These are phyloP conservation scores for Syzygium syzygioides DNA, from an alignment of 441 rosid species.

Conservation along the genomic window DNA sequence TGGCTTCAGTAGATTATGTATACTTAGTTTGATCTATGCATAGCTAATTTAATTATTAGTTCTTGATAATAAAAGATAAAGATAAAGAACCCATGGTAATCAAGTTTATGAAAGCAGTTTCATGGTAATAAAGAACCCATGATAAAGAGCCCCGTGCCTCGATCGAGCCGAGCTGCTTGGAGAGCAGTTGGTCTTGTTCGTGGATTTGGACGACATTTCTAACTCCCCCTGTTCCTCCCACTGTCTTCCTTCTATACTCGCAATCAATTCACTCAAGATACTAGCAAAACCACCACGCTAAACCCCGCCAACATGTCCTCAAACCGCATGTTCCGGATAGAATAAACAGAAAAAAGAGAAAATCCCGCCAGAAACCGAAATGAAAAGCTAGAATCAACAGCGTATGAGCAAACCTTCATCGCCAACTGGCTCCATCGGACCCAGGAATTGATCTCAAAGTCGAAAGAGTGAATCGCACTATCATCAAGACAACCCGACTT, in stretches of 20 bases:
- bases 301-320: neutral
- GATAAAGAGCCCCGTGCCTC: slow-evolving; percentile 37
- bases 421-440: neutral
- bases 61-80: too few relatives aligned
- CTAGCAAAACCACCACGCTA: neutral
- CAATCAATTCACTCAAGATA: too few relatives aligned
- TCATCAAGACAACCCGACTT: neutral
- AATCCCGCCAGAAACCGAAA: neutral
- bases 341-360: neutral
- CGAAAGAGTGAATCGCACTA: neutral
- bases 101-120: too few relatives aligned
- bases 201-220: too few relatives aligned
- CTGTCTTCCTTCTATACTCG: too few relatives aligned
- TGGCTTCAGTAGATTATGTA: too few relatives aligned
- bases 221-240: too few relatives aligned
- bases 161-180: slow-evolving; percentile 51
- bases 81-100: too few relatives aligned
- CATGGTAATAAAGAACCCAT: too few relatives aligned
- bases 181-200: too few relatives aligned
- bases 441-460: neutral
- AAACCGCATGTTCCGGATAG: neutral
- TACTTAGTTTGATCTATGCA: too few relatives aligned
- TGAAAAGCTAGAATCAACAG: neutral
- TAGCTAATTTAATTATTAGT: too few relatives aligned
- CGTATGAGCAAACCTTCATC: neutral